Conservation (phyloP, 2,329 filamentous ascomycete genomes). For the Aspergillus niger region DNA sequence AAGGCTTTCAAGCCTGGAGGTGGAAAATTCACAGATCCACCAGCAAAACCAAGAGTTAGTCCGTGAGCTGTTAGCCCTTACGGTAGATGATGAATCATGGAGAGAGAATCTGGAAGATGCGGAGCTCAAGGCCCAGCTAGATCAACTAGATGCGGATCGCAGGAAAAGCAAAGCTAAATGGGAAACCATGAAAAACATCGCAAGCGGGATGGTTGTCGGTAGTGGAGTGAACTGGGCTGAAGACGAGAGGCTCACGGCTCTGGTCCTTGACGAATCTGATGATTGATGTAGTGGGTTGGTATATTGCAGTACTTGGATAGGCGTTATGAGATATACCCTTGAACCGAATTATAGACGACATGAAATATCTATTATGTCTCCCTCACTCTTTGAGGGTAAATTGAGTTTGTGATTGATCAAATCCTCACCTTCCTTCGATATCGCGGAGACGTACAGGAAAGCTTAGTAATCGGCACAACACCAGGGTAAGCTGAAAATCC, state of each 20-base stretch:
- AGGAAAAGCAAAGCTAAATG: constrained; percentile 66
- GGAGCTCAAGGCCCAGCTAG: constrained; percentile 58
- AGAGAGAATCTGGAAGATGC: constrained; percentile 58
- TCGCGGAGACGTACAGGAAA: neutral
- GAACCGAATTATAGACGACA: neutral
- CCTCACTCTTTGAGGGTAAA: neutral
- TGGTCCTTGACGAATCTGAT: constrained; percentile 72
- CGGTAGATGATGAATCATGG: constrained; percentile 56
- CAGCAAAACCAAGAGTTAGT: constrained; percentile 66
- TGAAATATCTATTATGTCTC: neutral
- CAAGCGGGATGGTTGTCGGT: constrained; percentile 76
- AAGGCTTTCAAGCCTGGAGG: constrained; percentile 59
- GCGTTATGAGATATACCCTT: constrained; percentile 18
- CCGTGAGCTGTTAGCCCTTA: constrained; percentile 63
- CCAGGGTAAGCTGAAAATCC: neutral
- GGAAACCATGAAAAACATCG: constrained; percentile 74
- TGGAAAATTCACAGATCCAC: constrained; percentile 59
- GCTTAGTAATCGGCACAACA: neutral
- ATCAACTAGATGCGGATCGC: constrained; percentile 60
- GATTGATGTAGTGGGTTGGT: constrained; percentile 33
- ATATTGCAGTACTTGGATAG: constrained; percentile 6
- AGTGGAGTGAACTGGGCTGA: constrained; percentile 81
- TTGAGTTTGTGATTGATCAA: neutral
- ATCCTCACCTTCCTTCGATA: neutral
- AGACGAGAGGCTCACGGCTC: constrained; percentile 65